These are phyloP conservation scores for Eimeria acervulina DNA, from an alignment of 169 alveolate species.

Conservation along the genomic window DNA sequence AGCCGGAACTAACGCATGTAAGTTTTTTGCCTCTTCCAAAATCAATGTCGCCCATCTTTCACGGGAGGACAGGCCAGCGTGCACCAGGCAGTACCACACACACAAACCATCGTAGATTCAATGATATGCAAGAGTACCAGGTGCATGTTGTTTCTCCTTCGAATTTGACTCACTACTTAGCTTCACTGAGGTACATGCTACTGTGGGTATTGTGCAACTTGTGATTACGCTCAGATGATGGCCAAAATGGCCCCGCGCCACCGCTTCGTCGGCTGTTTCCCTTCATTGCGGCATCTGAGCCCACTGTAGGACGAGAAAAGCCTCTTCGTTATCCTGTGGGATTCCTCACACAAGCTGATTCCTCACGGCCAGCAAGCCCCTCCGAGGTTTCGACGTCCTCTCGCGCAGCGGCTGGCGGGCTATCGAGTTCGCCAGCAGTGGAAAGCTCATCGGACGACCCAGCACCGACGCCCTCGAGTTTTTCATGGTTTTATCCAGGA, in stretches of 20 bases:
- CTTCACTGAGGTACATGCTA: background rate
- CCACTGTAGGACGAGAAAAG: background rate
- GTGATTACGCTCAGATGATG: background rate
- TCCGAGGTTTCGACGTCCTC: background rate
- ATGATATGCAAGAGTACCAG: too few species aligned
- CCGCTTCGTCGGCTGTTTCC: conserved; percentile 50
- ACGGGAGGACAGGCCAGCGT: background rate
- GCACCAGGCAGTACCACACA: background rate
- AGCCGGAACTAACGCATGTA: conserved; percentile 32
- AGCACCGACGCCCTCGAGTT: background rate
- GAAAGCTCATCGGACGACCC: background rate
- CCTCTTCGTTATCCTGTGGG: conserved; percentile 23
- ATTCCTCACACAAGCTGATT: conserved; percentile 2
- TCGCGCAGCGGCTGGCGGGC: background rate
- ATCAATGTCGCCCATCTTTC: too few species aligned
- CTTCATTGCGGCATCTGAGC: background rate
- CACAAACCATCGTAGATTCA: background rate
- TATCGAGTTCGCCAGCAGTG: background rate
- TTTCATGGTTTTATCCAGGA: conserved; percentile 24
- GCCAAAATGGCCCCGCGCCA: background rate
- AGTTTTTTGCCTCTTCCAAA: background rate
- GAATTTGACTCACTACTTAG: background rate
- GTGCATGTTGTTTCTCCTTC: background rate
- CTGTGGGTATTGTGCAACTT: background rate
- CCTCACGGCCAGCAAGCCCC: background rate